Base-by-base conservation (phyloP, 352 stramenopile genomes). In the Globisporangium apiculatum region DNA sequence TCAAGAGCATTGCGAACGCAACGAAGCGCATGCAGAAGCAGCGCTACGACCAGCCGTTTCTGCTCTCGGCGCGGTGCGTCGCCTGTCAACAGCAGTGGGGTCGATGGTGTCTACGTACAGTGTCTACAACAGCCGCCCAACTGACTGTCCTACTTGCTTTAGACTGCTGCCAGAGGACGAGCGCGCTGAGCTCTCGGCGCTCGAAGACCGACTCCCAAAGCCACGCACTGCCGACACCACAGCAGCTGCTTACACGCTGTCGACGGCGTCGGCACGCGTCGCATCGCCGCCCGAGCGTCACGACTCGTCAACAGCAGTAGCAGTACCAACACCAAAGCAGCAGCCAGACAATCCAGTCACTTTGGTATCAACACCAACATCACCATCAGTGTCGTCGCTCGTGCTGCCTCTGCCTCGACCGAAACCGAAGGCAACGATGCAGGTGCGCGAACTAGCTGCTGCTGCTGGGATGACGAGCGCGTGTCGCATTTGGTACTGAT, bases 11-110 rank as follows among this genome's bases (percentile, higher is more conserved):
- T 17, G 75, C 80, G 35, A 70, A 80, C 31, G 66, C 53, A 18
- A 73, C 78, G 5, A 92, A 92, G 68, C 68, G 73, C 24, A 79
- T 92, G 71, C 83, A 92, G 68, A 90, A 89, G 55, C 75, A 69
- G 50, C 69, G 83, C 47, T 81, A 76, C 31, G 60, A 82, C 14
- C 76, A 90, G 51, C 75, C 78, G 3, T 91, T 92, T 55, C 53
- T 89, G 35, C 61, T 87, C 1, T 90, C 78, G 0, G 73, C 75
- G 24, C 78, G 83, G 78, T 82, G 59, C 5, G 59, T 31, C 24
- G 24, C 24, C 24, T 31, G 24, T 31, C 24, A 31, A 31, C 24
- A 31, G 24, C 24, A 31, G 24, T 31, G 24, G 24, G 24, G 24
- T 31, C 24, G 24, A 31, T 31, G 24, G 24, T 31, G 24, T 31